Percentiles rank a stretch among this genome's conserved stretches.
Conservation (phyloP, 306 rosid genomes). For the Corylus heterophylla region DNA sequence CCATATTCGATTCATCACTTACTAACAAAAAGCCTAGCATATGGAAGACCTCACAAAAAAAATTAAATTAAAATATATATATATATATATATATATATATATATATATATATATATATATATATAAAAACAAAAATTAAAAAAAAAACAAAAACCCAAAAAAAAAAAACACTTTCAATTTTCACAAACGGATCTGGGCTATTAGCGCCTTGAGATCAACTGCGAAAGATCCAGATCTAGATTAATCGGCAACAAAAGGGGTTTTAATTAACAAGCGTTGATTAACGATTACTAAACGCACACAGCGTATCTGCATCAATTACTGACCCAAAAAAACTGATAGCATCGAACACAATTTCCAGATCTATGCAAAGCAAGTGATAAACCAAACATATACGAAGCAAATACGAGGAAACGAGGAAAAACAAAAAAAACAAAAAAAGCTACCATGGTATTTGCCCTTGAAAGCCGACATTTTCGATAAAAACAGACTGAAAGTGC, state of each 20-base stretch:
- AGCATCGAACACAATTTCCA: background rate
- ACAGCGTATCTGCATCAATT: too few species aligned
- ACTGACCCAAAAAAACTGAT: background rate
- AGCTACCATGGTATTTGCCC: slow-evolving; percentile 70
- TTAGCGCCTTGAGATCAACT: too few species aligned
- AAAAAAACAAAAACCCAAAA: background rate
- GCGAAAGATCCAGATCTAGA: too few species aligned
- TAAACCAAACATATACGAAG: background rate
- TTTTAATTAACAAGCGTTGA: too few species aligned
- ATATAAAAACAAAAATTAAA: background rate
- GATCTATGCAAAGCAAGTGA: background rate
- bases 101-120: too few species aligned
- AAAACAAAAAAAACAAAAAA: too few species aligned
- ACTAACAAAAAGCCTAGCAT: background rate
- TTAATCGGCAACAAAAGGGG: too few species aligned
- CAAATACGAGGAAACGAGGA: background rate
- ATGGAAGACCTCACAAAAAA: background rate
- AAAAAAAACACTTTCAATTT: too few species aligned
- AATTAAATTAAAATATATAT: too few species aligned
- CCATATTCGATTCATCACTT: background rate
- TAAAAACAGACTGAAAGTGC: background rate
- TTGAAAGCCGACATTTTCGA: slow-evolving; percentile 59
- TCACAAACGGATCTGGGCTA: too few species aligned
- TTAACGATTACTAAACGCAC: too few species aligned
- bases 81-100: too few species aligned